These are phyloP conservation scores for Leccinum pallidistipes DNA, from an alignment of 1,284 basidiomycete species.

Conservation along the genomic window DNA sequence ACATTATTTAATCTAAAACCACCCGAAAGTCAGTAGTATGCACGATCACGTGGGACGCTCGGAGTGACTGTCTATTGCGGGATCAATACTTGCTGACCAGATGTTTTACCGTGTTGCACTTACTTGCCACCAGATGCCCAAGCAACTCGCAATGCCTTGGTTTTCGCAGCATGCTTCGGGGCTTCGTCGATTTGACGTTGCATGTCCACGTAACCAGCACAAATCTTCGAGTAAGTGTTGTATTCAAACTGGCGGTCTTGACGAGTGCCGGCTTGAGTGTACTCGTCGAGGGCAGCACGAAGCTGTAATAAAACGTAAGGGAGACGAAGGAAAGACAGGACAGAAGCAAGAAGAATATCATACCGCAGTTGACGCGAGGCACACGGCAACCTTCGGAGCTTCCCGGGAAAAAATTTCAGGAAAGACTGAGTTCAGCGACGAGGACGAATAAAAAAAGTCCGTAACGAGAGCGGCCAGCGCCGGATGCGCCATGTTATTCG, in stretches of 20 bases:
- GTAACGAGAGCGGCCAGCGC: too few species aligned
- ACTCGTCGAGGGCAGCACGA: background rate
- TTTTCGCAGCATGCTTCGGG: background rate
- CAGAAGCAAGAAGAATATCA: background rate
- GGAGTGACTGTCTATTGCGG: background rate
- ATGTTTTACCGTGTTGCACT: background rate
- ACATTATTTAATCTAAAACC: background rate
- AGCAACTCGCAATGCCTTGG: background rate
- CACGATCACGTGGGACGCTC: background rate
- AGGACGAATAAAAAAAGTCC: too few species aligned
- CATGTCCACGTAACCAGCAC: background rate
- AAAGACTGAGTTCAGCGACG: too few species aligned
- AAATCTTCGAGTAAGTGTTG: background rate
- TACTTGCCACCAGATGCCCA: background rate
- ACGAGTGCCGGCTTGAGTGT: background rate
- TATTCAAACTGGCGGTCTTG: background rate
- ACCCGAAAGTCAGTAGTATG: background rate
- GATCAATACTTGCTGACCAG: background rate
- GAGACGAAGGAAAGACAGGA: too few species aligned
- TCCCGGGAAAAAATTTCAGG: too few species aligned
- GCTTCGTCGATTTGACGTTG: background rate
- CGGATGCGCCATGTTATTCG: too few species aligned
- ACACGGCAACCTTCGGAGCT: too few species aligned
- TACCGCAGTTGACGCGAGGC: too few species aligned
- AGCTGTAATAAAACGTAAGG: background rate